Evolutionary conservation across 1,284 basidiomycete species (phyloP), one percentile per base, ranked within the genome.

Genomic region (Ustanciosporium gigantosporum): DNA sequence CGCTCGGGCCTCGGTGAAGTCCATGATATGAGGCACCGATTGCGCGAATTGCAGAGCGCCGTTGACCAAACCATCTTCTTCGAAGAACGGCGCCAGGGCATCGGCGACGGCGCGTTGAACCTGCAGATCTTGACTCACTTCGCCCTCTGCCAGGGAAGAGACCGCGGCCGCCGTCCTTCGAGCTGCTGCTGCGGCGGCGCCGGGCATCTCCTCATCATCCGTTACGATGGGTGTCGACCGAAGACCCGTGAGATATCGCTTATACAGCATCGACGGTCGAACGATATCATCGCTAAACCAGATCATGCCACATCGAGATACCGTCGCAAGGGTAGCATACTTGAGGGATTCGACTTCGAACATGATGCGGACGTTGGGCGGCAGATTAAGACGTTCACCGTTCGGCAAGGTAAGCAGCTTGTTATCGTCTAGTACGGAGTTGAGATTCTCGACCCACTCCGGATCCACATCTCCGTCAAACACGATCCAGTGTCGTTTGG

Each of bases 251-350:
- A 99, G 85, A 74, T 96, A 94, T 77, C 96, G 86, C 37, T 84
- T 84, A 79, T 89, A 96, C 24, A 96, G 85, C 95, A 98, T 97
- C 4, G 83, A 81, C 3, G 91, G 87, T 59, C 90, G 86, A 24
- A 99, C 87, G 38, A 94, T 87, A 60, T 96, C 92, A 55, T 96
- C 91, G 76, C 91, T 96, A 81, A 99, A 99, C 95, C 95, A 99
- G 72, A 99, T 94, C 95, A 99, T 99, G 79, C 95, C 95, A 78
- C 95, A 99, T 47, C 95, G 93, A 85, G 91, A 95, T 81, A 99
- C 96, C 14, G 95, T 99, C 7, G 95, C 95, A 37, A 91, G 85
- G 1, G 96, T 99, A 0, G 95, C 96, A 78, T 95, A 98, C 71
- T 88, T 89, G 66, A 99, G 85, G 78, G 94, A 91, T 79, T 99